phyloP scores from a whole-genome alignment of 148 eudicot genomes.

The Camellia lanceoleosa region DNA sequence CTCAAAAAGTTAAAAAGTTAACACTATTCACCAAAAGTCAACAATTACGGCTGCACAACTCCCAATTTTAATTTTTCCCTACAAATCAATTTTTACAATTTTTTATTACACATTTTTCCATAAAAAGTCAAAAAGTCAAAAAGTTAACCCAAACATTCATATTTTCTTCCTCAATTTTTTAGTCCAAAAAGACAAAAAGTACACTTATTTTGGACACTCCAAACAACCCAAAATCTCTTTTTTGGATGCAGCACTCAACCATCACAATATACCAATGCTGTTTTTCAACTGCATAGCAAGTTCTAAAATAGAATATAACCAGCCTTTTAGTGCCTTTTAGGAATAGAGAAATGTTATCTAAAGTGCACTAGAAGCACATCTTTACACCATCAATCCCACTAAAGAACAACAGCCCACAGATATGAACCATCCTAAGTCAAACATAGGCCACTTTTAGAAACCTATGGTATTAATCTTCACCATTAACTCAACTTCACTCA shows the following conservation, averaged over 20 bases:
- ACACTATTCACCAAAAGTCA: no score
- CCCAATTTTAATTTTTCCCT: no score
- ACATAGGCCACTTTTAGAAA: neutral
- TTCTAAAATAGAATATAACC: neutral
- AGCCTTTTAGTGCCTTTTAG: neutral
- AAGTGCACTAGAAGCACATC: neutral
- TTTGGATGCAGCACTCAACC: neutral
- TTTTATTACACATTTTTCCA: no score
- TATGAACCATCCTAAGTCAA: neutral
- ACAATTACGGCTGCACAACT: no score
- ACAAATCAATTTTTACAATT: no score
- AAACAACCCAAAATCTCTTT: neutral
- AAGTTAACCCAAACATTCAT: no score
- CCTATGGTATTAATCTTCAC: neutral
- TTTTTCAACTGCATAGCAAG: neutral
- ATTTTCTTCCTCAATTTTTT: no score
- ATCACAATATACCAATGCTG: neutral
- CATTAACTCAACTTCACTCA: neutral
- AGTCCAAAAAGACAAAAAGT: no score
- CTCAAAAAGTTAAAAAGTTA: no score
- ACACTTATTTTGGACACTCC: no score
- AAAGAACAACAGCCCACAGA: neutral
- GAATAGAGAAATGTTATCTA: neutral
- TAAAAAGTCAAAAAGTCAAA: no score
- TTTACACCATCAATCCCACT: neutral